Evolutionary conservation across 2,329 filamentous ascomycete species (phyloP).

Genomic region (Ceratocystiopsis minuta): DNA sequence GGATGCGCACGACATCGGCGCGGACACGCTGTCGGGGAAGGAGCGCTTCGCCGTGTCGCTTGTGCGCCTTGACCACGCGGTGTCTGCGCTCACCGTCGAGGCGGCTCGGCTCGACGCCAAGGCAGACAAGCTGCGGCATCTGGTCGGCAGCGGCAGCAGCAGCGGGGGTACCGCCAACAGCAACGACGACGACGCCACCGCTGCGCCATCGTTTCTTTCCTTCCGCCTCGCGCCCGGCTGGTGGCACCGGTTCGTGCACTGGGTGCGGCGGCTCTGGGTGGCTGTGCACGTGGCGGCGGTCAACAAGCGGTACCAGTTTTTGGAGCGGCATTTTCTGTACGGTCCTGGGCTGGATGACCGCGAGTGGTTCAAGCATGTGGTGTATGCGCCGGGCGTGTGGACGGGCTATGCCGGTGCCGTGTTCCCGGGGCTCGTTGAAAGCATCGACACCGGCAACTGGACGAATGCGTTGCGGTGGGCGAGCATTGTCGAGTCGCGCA

Average conservation of each 20-base stretch:
- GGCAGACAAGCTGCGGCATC: conserved; percentile 19
- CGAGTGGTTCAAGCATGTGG: conserved; percentile 62
- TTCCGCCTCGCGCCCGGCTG: conserved; percentile 22
- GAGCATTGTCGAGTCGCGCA: conserved; percentile 29
- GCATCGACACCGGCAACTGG: conserved; percentile 41
- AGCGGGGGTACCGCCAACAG: neutral
- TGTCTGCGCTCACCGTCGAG: conserved; percentile 17
- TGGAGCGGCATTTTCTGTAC: conserved; percentile 70
- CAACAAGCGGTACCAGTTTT: conserved; percentile 66
- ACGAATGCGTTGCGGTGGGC: conserved; percentile 40
- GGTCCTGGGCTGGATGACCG: conserved; percentile 58
- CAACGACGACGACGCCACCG: neutral
- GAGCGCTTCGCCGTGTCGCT: conserved; percentile 3
- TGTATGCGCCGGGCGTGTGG: conserved; percentile 54
- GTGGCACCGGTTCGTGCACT: conserved; percentile 45
- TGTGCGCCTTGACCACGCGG: conserved; percentile 15
- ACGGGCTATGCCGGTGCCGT: conserved; percentile 70
- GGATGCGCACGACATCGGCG: neutral
- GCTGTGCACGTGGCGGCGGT: conserved; percentile 18
- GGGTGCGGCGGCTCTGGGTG: conserved; percentile 30
- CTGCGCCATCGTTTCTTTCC: neutral
- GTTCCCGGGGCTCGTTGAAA: conserved; percentile 44
- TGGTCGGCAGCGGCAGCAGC: conserved; percentile 14
- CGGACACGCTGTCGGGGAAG: neutral
- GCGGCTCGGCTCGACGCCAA: conserved; percentile 27